Conservation (phyloP, 257 asterid species). For the Capsicum baccatum region DNA sequence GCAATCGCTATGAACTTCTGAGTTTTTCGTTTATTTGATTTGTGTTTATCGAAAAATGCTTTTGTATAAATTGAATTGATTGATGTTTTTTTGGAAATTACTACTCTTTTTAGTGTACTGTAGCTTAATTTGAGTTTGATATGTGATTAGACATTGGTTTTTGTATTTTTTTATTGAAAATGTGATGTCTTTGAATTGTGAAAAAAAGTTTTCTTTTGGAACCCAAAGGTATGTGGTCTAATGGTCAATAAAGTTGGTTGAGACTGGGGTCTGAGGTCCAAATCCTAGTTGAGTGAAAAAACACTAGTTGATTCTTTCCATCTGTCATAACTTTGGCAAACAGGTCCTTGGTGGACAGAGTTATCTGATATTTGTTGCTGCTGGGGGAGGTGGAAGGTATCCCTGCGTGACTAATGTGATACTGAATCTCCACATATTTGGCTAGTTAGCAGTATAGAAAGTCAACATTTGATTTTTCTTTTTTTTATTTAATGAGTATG, state of each 20-base stretch:
- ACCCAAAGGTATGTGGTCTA: too few relatives aligned
- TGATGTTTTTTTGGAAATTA: background rate
- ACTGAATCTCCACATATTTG: background rate
- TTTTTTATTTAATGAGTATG: background rate
- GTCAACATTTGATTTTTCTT: background rate
- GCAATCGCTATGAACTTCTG: conserved; percentile 72
- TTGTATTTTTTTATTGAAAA: conserved; percentile 10
- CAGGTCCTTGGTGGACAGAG: too few relatives aligned
- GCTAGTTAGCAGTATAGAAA: background rate
- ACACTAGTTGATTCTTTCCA: too few relatives aligned
- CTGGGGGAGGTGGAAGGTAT: background rate
- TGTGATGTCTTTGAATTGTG: background rate
- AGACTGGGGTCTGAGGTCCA: too few relatives aligned
- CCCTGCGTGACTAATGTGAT: background rate
- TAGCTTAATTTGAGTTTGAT: conserved; percentile 10
- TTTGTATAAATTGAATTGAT: background rate
- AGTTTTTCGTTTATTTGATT: conserved; percentile 33
- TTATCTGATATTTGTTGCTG: too few relatives aligned
- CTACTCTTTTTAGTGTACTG: background rate
- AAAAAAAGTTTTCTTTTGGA: background rate
- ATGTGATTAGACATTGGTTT: background rate
- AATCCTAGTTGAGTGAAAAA: too few relatives aligned
- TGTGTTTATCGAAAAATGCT: background rate
- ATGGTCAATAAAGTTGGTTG: too few relatives aligned
- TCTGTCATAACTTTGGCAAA: conserved; percentile 34